Evolutionary conservation across 345 rosid species (phyloP).

Genomic region (Eutrema yunnanense): DNA sequence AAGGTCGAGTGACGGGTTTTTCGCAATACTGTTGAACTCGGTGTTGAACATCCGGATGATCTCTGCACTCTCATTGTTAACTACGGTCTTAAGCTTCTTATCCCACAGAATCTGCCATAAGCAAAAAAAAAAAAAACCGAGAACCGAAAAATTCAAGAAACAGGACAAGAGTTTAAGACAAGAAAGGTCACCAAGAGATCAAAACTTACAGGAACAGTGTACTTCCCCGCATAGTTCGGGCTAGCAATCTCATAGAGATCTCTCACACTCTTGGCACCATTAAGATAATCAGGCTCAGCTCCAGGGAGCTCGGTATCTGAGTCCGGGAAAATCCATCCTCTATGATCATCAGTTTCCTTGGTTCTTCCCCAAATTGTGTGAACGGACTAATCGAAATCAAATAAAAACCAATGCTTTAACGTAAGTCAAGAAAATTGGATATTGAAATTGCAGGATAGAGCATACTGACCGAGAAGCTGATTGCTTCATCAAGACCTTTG

Average conservation of each 20-base stretch:
- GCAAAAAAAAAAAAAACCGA: background rate
- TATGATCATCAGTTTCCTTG: conserved; percentile 77
- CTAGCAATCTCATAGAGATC: conserved; percentile 77
- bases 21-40: conserved; percentile 43
- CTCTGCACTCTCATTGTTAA: conserved; percentile 55
- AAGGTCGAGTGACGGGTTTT: conserved; percentile 41
- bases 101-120: conserved; percentile 46
- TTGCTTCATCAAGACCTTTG: conserved; percentile 77
- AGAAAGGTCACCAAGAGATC: background rate
- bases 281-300: conserved; percentile 68
- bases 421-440: too few species aligned
- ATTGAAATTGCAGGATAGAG: too few species aligned
- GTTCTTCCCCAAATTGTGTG: conserved; percentile 82
- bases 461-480: conserved; percentile 62
- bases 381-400: conserved; percentile 47
- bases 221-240: conserved; percentile 63
- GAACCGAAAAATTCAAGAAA: background rate
- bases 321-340: conserved; percentile 86
- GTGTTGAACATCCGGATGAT: conserved; percentile 50
- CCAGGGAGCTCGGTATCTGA: conserved; percentile 60
- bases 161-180: background rate
- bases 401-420: background rate
- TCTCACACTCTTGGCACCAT: conserved; percentile 68
- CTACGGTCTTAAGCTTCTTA: conserved; percentile 53
- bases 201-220: conserved; percentile 81